Percentiles rank a stretch among this genome's conserved stretches.
Conservation (phyloP, 495 filamentous ascomycete genomes). For the Neurospora tetraspora region DNA sequence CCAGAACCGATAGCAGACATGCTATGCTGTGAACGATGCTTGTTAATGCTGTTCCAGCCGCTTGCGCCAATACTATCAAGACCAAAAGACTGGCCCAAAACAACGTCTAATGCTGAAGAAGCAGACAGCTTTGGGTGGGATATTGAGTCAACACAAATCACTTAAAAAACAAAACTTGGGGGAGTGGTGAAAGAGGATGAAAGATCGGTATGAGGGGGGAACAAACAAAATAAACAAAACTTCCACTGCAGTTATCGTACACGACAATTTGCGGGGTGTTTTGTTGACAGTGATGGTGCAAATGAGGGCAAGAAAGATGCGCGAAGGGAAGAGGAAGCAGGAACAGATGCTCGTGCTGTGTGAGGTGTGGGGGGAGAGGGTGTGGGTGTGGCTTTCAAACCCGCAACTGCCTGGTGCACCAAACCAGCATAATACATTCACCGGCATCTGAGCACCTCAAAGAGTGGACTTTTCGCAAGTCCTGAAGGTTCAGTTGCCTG, state of each 20-base stretch:
- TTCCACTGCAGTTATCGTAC: not conserved
- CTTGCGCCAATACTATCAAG: conserved; percentile 42
- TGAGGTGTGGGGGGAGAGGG: not conserved
- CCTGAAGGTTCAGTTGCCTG: not conserved
- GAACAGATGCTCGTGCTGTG: not conserved
- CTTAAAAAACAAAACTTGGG: conserved; percentile 1
- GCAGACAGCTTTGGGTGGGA: conserved; percentile 52
- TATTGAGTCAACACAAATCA: conserved; percentile 6
- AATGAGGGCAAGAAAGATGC: not conserved
- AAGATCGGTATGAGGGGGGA: not conserved
- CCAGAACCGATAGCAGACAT: conserved; percentile 54
- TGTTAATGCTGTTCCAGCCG: conserved; percentile 56
- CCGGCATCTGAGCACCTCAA: not conserved
- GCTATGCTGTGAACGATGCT: conserved; percentile 76
- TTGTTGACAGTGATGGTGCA: not conserved
- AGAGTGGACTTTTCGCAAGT: not conserved
- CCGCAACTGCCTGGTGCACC: not conserved
- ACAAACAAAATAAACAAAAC: conserved; percentile 1
- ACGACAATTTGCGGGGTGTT: not conserved
- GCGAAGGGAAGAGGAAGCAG: not conserved
- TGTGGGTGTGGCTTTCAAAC: not conserved
- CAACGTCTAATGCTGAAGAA: conserved; percentile 73
- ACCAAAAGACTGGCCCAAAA: conserved; percentile 57
- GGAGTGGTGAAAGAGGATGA: not conserved
- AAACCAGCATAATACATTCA: not conserved